Evolutionary conservation across 148 eudicot species (phyloP), one percentile per base, ranked within the genome.

Genomic region (Amaranthus cruentus): DNA sequence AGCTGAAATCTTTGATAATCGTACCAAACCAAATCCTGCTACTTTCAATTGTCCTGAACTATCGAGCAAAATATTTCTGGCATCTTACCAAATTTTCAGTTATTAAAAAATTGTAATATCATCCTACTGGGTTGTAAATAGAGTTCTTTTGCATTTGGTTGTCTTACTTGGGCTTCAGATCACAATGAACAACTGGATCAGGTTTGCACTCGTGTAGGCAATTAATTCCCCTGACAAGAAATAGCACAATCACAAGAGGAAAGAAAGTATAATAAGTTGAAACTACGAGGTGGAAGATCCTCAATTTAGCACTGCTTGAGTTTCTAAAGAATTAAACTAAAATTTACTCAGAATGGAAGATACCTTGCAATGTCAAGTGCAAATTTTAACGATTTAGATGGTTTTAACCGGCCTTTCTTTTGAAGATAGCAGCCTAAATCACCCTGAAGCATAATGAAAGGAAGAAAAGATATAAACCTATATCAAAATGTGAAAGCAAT

Each of bases 21-120:
- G 87, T 66, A 84, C 76, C 82, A 90, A 73, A 67, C 97, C 99
- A 78, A 96, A 96, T 80, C 97, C 99, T 75, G 95, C 92, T 60
- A 96, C 78, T 84, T 96, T 96, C 77, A 90, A 69, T 69, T 88
- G 96, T 62, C 94, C 93, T 76, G 92, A 92, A 83, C 83, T 77
- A 82, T 92, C 99, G 84, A 96, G 99, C 97, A 96, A 96, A 90
- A 96, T 85, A 96, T 96, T 96, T 90, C 99, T 96, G 99, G 92
- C 99, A 96, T 97, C 99, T 96, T 92, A 90, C 89, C 86, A 84
- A 86, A 84, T 73, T 85, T 87, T 86, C 79, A 84, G 82, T 78
- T 85, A 86, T 92, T 90, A 92, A 83, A 87, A 28, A 75, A 81
- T 74, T 66, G 72, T 66, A 47, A 55, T 68, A 84, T 56, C 63